Evolutionary conservation across 2,329 filamentous ascomycete species (phyloP).

Genomic region (Tolypocladium tundrense): DNA sequence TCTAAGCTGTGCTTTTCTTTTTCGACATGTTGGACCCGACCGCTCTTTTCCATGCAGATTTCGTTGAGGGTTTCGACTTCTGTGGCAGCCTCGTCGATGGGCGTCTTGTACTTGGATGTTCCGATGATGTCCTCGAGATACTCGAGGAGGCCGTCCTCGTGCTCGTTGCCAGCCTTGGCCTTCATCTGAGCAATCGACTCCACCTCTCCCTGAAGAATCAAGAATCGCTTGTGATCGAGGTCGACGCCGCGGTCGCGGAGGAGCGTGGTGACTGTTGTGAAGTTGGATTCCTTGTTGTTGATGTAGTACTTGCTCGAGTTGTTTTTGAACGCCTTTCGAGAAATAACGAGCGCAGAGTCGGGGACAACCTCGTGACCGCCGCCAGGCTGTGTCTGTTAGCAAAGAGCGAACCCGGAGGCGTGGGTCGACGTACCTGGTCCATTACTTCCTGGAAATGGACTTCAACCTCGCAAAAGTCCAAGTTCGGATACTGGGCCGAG

Average conservation of each 20-base stretch:
- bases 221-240: slow-evolving; percentile 93
- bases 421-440: slow-evolving; percentile 50
- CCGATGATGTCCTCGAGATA: slow-evolving; percentile 98
- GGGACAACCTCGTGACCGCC: slow-evolving; percentile 70
- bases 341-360: slow-evolving; percentile 77
- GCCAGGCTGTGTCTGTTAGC: slow-evolving; percentile 42
- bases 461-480: slow-evolving; percentile 89
- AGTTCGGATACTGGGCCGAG: slow-evolving; percentile 73
- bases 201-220: slow-evolving; percentile 95
- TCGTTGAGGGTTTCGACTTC: slow-evolving; percentile 93
- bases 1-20: slow-evolving; percentile 91
- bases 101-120: slow-evolving; percentile 95
- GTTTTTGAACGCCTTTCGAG: slow-evolving; percentile 90
- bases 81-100: slow-evolving; percentile 85
- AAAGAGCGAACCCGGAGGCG: neutral
- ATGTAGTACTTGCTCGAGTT: slow-evolving; percentile 99
- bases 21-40: slow-evolving; percentile 91
- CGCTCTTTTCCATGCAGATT: slow-evolving; percentile 88
- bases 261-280: slow-evolving; percentile 80
- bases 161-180: slow-evolving; percentile 85
- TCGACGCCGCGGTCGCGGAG: slow-evolving; percentile 84
- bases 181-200: slow-evolving; percentile 99
- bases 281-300: slow-evolving; percentile 80
- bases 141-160: slow-evolving; percentile 91
- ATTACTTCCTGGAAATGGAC: slow-evolving; percentile 95